Base-by-base conservation (phyloP, 306 rosid genomes). In the Ziziphus jujuba region DNA sequence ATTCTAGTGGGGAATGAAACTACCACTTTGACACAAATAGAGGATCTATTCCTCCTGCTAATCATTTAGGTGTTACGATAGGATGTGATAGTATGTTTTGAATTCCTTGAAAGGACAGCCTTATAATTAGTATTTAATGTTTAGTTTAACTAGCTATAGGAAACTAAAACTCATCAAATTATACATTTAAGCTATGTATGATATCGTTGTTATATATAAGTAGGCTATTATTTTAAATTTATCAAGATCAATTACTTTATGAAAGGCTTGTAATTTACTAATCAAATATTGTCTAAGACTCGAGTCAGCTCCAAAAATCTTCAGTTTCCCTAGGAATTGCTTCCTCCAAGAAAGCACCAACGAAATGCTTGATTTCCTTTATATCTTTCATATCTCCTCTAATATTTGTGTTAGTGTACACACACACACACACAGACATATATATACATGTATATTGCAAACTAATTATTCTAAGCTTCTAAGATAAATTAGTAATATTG, bases 41-140 rank as follows among this genome's bases (percentile, higher is more conserved):
- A 79, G 85, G 84, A 72, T 75, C 62, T 73, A 76, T 84, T 82
- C 84, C 63, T 19, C 63, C 78, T 54, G 53, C 63, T 67, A 80
- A 82, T 85, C 75, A 82, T 80, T 75, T 67, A 63, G 54, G 69
- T 69, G n/a, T 64, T 70, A 66, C 59, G 58, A 44, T 56, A 40
- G 15, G 12, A 40, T 40, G 45, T 40, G 45, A 10, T 40, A 8
- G 45, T 40, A 40, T 40, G 45, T 40, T 40, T 38, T 40, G 45
- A 40, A 40, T 40, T 40, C 45, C 45, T 7, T 9, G 45, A 40
- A 40, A 40, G 56, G 73, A 31, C 61, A 61, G 44, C 44, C 31
- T 7, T 15, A 13, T 15, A 47, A 48, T 38, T 43, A 56, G 19
- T 40, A 40, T 40, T 40, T 40, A 8, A 10, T 19, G 12, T 16